Evolutionary conservation across 495 filamentous ascomycete species (phyloP).

Genomic region (Jackrogersella multiformis): DNA sequence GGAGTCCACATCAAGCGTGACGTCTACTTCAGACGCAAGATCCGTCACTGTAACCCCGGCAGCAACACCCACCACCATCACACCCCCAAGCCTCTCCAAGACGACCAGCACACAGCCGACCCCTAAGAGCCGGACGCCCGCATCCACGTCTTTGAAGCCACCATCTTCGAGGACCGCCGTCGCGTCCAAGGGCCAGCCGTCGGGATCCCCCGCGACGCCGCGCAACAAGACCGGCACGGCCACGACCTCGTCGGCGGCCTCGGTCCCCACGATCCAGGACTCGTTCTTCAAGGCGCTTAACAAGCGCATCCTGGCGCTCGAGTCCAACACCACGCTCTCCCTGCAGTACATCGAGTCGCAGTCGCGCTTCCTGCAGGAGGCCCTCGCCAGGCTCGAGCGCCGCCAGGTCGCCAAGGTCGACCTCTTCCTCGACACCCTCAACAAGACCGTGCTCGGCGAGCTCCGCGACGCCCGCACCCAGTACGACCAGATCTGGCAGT

Average conservation of each 20-base stretch:
- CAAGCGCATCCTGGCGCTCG: slow-evolving; percentile 88
- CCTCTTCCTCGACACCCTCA: slow-evolving; percentile 81
- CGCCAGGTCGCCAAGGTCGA: slow-evolving; percentile 85
- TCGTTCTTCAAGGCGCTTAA: slow-evolving; percentile 97
- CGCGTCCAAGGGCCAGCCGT: slow-evolving; percentile 23
- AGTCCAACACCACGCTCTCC: slow-evolving; percentile 90
- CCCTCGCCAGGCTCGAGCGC: slow-evolving; percentile 89
- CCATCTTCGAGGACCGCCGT: slow-evolving; percentile 31
- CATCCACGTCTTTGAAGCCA: slow-evolving; percentile 41
- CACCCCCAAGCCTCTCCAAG: slow-evolving; percentile 38
- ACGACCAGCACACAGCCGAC: slow-evolving; percentile 31
- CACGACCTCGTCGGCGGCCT: slow-evolving; percentile 61
- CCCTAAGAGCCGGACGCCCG: slow-evolving; percentile 31
- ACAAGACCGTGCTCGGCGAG: slow-evolving; percentile 86
- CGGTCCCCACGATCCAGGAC: slow-evolving; percentile 89
- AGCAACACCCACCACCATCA: slow-evolving; percentile 28
- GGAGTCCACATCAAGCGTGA: slow-evolving; percentile 2
- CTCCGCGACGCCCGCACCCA: slow-evolving; percentile 80
- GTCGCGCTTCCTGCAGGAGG: slow-evolving; percentile 88
- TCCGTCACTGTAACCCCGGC: slow-evolving; percentile 31
- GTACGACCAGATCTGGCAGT: slow-evolving; percentile 97
- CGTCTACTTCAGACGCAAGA: slow-evolving; percentile 24
- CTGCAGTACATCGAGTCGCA: slow-evolving; percentile 97
- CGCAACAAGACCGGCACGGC: slow-evolving; percentile 56
- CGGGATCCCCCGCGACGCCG: slow-evolving; percentile 37